Percentiles rank a stretch among this genome's conserved stretches.
Conservation (phyloP, 1,284 basidiomycete species). For the Tylopilus orsonianus region DNA sequence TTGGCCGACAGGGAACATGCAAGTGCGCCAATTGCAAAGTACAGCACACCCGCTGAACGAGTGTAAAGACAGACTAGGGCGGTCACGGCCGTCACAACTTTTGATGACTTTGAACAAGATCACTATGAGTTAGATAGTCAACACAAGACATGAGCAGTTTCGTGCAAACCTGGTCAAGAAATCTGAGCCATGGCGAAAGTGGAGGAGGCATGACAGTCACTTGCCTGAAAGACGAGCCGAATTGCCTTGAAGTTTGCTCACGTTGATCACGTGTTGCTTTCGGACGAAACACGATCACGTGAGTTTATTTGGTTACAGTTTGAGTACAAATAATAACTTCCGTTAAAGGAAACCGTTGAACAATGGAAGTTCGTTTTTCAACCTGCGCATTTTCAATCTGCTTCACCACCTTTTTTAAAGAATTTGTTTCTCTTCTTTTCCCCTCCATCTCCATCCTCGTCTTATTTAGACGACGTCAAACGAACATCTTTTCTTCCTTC, state of each 20-base stretch:
- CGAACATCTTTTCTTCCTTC: conserved; percentile 4
- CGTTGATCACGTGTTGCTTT: conserved; percentile 22
- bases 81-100: conserved; percentile 55
- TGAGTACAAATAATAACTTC: conserved; percentile 30
- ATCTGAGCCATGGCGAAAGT: conserved; percentile 23
- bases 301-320: conserved; percentile 33
- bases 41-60: conserved; percentile 65
- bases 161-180: conserved; percentile 35
- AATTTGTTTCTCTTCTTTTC: conserved; percentile 7
- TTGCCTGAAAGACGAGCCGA: not conserved
- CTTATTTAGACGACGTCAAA: conserved; percentile 19
- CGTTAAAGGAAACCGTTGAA: conserved; percentile 26
- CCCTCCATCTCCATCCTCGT: conserved; percentile 18
- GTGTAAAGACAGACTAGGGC: conserved; percentile 62
- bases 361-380: conserved; percentile 35
- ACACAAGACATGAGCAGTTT: not conserved
- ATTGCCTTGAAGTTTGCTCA: not conserved
- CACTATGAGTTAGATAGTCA: conserved; percentile 9
- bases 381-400: conserved; percentile 27
- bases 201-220: too few species aligned
- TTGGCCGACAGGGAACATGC: conserved; percentile 67
- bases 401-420: conserved; percentile 16
- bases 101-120: conserved; percentile 25
- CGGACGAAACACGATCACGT: conserved; percentile 34
- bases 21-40: conserved; percentile 67